Base-by-base conservation (phyloP, 2,329 filamentous ascomycete species). In the Beauveria bassiana region DNA sequence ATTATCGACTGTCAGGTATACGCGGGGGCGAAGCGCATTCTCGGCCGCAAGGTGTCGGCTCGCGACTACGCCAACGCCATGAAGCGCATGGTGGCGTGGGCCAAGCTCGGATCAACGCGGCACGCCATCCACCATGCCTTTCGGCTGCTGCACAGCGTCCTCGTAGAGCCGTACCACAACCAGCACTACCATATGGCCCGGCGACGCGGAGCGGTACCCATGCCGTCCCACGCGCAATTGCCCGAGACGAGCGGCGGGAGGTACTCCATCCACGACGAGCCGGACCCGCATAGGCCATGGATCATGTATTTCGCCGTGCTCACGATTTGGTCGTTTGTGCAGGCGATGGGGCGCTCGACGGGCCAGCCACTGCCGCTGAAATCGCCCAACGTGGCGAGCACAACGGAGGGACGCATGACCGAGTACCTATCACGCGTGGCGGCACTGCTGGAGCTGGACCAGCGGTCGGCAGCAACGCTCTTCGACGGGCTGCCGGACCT, bases 1-100 rank as follows among this genome's bases (percentile, higher is more conserved):
- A 90, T 96, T 47, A 86, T 95, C 26, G 91, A 96, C 72, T 93
- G 90, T 69, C 91, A 96, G 72, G 91, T 96, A 50, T 96, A 91
- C 70, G 90, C 91, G 0, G 89, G 91, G 2, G 89, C 90, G 0
- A 87, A 85, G 62, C 84, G 90, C 20, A 77, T 96, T 1, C 82
- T 96, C 1, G 91, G 91, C 9, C 85, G 91, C 46, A 87, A 87
- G 20, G 90, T 96, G 47, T 91, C 89, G 0, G 81, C 84, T 1
- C 81, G 87, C 57, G 92, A 96, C 74, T 87, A 91, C 66, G 80
- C 79, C 51, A 87, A 87, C 38, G 89, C 90, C 1, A 85, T 87
- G 49, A 81, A 86, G 55, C 85, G 90, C 63, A 93, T 96, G 88
- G 86, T 84, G 49, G 79, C 84, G 12, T 96, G 92, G 92, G 89